Percentiles rank a stretch among this genome's conserved stretches.
These are phyloP conservation scores for Onygena corvina DNA, from an alignment of 2,329 filamentous ascomycete genomes.

Conservation along the genomic window DNA sequence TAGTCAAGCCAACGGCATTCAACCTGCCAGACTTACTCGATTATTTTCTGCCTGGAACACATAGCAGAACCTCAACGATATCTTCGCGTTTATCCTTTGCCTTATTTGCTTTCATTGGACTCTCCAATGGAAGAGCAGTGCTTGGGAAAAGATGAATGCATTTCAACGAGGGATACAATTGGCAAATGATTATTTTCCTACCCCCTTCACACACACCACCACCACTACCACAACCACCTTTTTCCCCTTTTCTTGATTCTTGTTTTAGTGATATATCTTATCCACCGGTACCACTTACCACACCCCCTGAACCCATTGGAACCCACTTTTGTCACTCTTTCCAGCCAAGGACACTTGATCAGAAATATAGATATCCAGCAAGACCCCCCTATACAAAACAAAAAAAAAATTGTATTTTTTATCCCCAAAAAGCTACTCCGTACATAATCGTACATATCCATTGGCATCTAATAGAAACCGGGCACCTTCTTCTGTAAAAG, in stretches of 20 bases:
- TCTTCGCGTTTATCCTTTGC: neutral
- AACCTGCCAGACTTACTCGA: neutral
- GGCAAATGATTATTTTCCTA: too few relatives aligned
- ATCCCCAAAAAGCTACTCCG: too few relatives aligned
- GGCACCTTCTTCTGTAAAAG: too few relatives aligned
- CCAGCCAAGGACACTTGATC: neutral
- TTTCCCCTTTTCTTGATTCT: neutral
- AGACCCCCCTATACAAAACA: neutral
- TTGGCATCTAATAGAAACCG: too few relatives aligned
- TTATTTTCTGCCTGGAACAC: neutral
- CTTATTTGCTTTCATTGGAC: neutral
- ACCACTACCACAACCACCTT: neutral
- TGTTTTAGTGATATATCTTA: too few relatives aligned
- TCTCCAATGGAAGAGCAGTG: neutral
- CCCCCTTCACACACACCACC: too few relatives aligned
- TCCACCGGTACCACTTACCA: too few relatives aligned
- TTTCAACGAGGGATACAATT: too few relatives aligned
- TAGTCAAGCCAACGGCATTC: neutral
- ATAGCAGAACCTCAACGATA: neutral
- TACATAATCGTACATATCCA: too few relatives aligned
- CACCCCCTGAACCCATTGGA: too few relatives aligned
- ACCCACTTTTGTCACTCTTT: conserved; percentile 1
- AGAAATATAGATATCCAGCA: neutral
- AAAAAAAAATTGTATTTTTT: too few relatives aligned
- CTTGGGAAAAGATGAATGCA: too few relatives aligned